Base-by-base conservation (phyloP, 805 yeast genomes). In the Saccharomycopsis capsularis region DNA sequence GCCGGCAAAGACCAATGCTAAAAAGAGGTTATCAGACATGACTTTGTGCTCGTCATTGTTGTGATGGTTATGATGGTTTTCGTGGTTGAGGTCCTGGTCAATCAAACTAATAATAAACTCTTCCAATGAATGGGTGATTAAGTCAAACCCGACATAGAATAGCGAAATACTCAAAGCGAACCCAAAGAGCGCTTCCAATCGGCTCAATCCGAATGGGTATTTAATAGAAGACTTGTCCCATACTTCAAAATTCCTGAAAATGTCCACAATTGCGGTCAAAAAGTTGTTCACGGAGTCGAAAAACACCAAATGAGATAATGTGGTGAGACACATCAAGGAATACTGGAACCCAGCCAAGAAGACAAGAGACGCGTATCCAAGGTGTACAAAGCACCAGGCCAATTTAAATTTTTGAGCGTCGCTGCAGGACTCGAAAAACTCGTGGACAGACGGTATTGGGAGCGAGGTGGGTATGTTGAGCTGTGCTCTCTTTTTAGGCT, bases 191-290 rank as follows among this genome's bases (percentile, higher is more conserved):
- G 91, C 95, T 60, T 91, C 96, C 15, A 86, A 73, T 51, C 99
- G 72, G n/a, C 95, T 95, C 23, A 91, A 68, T 0, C 98, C 99
- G 69, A 91, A 91, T 0, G 99, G 99, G 55, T 80, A 85, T 13
- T 81, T 80, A 29, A 93, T 70, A 1, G 95, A 85, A 4, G 90
- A 77, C 49, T 76, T 78, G 55, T 77, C 80, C 96, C 98, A 93
- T 4, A 85, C 95, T 55, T 87, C 95, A 64, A 91, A 91, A 60
- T 90, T 93, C n/a, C 87, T 75, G 76, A 91, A 75, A 11, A 88
- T 74, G 51, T 83, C 88, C 4, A 88, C 96, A 16, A 75, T 64
- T 0, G 85, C 83, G 2, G 82, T 73, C 15, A 84, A 70, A 1
- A 82, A 58, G 37, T 88, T 83, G 1, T 95, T 89, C 34, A 89